A percentile compares a stretch with the other conserved stretches of the same genome.
phyloP scores from a whole-genome alignment of 768 basidiomycete genomes.

The Chlorophyllum brunneum region DNA sequence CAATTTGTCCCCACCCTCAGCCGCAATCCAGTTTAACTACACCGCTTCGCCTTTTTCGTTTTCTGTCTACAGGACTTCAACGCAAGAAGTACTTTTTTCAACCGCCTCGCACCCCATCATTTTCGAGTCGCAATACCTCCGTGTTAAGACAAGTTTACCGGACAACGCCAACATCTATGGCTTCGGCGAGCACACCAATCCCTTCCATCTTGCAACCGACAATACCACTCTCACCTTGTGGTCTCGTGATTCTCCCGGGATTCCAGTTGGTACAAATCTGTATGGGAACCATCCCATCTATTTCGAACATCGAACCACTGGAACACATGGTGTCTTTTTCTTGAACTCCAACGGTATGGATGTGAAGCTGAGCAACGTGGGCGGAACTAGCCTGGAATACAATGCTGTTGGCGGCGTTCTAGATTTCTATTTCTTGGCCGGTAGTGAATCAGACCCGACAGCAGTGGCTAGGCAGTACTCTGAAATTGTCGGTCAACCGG shows the following conservation, averaged over 20 bases:
- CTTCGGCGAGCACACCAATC: conserved; percentile 68
- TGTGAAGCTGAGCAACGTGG: conserved; percentile 52
- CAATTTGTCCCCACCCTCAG: conserved; percentile 23
- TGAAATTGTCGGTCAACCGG: conserved; percentile 59
- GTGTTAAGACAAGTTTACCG: conserved; percentile 62
- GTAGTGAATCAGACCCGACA: conserved; percentile 53
- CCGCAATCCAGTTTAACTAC: conserved; percentile 57
- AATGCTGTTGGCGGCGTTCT: conserved; percentile 74
- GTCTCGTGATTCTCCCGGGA: conserved; percentile 62
- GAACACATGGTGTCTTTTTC: conserved; percentile 68
- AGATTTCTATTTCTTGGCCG: conserved; percentile 77
- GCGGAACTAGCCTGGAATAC: conserved; percentile 56
- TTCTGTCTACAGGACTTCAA: conserved; percentile 44
- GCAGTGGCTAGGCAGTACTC: conserved; percentile 68
- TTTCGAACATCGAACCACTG: conserved; percentile 62
- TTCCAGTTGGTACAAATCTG: conserved; percentile 57
- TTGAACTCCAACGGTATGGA: conserved; percentile 78
- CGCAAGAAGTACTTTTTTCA: conserved; percentile 55
- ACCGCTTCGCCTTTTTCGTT: conserved; percentile 60
- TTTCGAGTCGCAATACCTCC: conserved; percentile 75
- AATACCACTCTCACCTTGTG: conserved; percentile 53
- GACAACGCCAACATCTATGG: conserved; percentile 69
- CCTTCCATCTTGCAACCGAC: conserved; percentile 52
- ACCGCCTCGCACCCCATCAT: conserved; percentile 60
- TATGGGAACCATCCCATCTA: conserved; percentile 75